Percentiles rank a stretch among this genome's conserved stretches.
phyloP scores from a whole-genome alignment of 805 yeast species.

The Metschnikowia santaceciliae region DNA sequence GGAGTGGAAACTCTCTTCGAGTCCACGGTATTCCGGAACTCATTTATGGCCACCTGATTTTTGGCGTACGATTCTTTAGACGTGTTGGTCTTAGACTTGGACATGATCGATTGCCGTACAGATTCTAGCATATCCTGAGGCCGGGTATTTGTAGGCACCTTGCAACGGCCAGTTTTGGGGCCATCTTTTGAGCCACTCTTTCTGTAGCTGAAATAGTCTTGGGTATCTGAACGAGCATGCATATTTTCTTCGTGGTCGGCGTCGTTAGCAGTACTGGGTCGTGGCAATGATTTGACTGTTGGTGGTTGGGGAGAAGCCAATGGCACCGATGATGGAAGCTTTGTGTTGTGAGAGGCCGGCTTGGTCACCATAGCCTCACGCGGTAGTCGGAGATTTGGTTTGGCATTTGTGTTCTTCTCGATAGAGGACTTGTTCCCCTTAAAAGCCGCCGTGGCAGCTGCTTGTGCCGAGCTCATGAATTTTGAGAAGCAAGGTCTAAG shows the following conservation, averaged over 20 bases:
- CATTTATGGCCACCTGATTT: slow-evolving; percentile 24
- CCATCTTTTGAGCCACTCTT: slow-evolving; percentile 3
- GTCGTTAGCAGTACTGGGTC: not conserved
- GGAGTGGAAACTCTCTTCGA: slow-evolving; percentile 27
- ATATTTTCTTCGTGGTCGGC: not conserved
- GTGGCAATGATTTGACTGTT: not conserved
- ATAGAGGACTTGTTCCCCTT: slow-evolving; percentile 18
- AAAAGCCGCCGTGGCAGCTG: slow-evolving; percentile 45
- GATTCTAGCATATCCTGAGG: slow-evolving; percentile 32
- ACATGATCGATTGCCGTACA: slow-evolving; percentile 28
- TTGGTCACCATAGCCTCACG: not conserved
- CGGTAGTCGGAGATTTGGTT: slow-evolving; percentile 8
- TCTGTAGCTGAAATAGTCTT: slow-evolving; percentile 10
- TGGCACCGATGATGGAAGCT: not conserved
- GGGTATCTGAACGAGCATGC: not conserved
- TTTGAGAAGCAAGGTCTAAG: not conserved
- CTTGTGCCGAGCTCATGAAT: slow-evolving; percentile 29
- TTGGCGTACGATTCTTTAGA: slow-evolving; percentile 17
- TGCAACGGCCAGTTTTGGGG: slow-evolving; percentile 7
- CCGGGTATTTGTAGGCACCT: slow-evolving; percentile 8
- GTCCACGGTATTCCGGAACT: slow-evolving; percentile 36
- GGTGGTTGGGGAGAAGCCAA: not conserved
- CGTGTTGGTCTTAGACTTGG: slow-evolving; percentile 22
- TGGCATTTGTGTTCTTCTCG: not conserved
- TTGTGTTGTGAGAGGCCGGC: not conserved